Percentiles rank a stretch among this genome's conserved stretches.
Evolutionary conservation across 1,284 basidiomycete species (phyloP).

Genomic region (Pascua sp.): DNA sequence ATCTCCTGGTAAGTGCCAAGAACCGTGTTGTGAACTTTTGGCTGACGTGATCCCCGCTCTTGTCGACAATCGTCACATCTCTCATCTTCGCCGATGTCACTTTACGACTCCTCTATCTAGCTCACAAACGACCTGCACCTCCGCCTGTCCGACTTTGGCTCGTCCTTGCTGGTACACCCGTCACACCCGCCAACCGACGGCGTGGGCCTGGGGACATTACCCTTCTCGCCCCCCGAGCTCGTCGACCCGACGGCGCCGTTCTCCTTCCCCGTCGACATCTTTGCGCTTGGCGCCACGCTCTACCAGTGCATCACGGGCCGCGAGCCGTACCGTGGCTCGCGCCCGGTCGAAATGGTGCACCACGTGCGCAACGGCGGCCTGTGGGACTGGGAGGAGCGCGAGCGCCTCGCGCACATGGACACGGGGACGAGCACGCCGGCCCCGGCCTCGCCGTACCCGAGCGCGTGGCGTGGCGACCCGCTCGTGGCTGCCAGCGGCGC

Average conservation of each 20-base stretch:
- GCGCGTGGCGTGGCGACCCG: slow-evolving; percentile 29
- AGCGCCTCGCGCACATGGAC: slow-evolving; percentile 34
- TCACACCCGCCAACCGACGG: slow-evolving; percentile 49
- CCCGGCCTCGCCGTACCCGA: slow-evolving; percentile 34
- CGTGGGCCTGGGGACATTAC: slow-evolving; percentile 53
- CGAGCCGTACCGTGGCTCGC: slow-evolving; percentile 51
- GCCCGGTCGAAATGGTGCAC: slow-evolving; percentile 51
- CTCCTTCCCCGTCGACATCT: slow-evolving; percentile 53
- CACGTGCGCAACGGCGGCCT: slow-evolving; percentile 50
- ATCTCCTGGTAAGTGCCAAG: slow-evolving; percentile 35
- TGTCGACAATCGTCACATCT: background rate
- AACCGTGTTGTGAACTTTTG: background rate
- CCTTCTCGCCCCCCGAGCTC: slow-evolving; percentile 55
- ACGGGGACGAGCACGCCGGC: slow-evolving; percentile 16
- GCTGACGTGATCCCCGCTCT: slow-evolving; percentile 5
- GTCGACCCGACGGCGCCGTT: slow-evolving; percentile 47
- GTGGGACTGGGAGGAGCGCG: slow-evolving; percentile 52
- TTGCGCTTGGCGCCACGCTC: slow-evolving; percentile 53
- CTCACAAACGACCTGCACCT: slow-evolving; percentile 46
- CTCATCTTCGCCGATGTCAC: slow-evolving; percentile 38
- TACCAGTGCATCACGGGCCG: slow-evolving; percentile 50
- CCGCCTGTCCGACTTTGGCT: slow-evolving; percentile 53
- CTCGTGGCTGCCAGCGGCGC: slow-evolving; percentile 4
- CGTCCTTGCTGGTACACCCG: slow-evolving; percentile 49
- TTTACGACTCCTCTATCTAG: slow-evolving; percentile 14